Conservation (phyloP, 2,329 filamentous ascomycete species). For the Davidsoniella australis region DNA sequence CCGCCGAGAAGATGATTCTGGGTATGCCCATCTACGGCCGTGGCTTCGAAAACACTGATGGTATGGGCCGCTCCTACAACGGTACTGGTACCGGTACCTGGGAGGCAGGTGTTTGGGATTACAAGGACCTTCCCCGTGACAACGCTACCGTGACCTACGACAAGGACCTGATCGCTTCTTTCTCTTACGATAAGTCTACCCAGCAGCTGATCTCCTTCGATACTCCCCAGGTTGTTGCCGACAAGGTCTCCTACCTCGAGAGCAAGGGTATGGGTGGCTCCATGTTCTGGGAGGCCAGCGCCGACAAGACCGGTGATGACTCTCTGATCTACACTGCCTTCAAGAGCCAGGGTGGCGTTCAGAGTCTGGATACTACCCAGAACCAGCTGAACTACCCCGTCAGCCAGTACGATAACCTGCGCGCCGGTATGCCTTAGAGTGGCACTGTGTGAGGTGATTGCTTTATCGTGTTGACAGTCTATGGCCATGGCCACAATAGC, state of each 20-base stretch:
- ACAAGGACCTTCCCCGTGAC: constrained; percentile 52
- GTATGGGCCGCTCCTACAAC: constrained; percentile 44
- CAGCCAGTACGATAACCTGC: constrained; percentile 39
- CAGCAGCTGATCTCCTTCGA: constrained; percentile 57
- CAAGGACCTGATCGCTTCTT: constrained; percentile 41
- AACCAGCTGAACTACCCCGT: constrained; percentile 36
- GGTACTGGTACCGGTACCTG: constrained; percentile 52
- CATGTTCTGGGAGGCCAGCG: constrained; percentile 77
- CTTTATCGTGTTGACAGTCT: too few relatives aligned
- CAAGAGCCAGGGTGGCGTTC: constrained; percentile 23
- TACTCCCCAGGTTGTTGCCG: constrained; percentile 38
- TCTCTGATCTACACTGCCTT: constrained; percentile 41
- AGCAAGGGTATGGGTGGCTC: constrained; percentile 48
- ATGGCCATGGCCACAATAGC: too few relatives aligned
- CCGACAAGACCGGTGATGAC: constrained; percentile 40
- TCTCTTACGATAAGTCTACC: constrained; percentile 45
- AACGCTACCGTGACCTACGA: constrained; percentile 44
- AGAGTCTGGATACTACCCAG: constrained; percentile 26
- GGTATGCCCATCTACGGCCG: constrained; percentile 73
- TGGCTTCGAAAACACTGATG: constrained; percentile 42
- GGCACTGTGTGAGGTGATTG: too few relatives aligned
- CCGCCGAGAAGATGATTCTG: constrained; percentile 49
- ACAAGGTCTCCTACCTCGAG: constrained; percentile 51
- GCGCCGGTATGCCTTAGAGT: constrained; percentile 18
- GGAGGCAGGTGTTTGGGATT: constrained; percentile 66